Evolutionary conservation across 2,329 filamentous ascomycete species (phyloP).

Genomic region (Malbranchea cinnamomea): DNA sequence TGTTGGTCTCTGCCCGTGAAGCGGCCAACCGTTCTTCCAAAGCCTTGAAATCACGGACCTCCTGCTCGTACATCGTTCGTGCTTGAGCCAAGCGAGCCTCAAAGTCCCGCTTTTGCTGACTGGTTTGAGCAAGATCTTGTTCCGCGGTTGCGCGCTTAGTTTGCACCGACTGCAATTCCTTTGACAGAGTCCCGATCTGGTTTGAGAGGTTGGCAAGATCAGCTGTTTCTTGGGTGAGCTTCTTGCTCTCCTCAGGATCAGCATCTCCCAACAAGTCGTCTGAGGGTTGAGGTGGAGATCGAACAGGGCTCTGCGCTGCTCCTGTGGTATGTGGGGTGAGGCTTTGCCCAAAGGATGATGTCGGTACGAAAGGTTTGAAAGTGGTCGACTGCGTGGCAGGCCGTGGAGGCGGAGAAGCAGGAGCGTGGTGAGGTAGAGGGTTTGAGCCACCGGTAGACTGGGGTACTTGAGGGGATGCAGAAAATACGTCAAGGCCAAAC

Average conservation of each 20-base stretch:
- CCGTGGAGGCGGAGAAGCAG: slow-evolving; percentile 22
- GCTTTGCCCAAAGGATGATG: slow-evolving; percentile 79
- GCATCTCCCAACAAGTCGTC: slow-evolving; percentile 87
- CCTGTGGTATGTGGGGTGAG: slow-evolving; percentile 66
- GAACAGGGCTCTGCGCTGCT: slow-evolving; percentile 11
- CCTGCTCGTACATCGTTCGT: slow-evolving; percentile 78
- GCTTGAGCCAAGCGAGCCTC: slow-evolving; percentile 79
- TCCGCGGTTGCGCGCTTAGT: slow-evolving; percentile 65
- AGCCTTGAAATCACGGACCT: slow-evolving; percentile 70
- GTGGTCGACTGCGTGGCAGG: slow-evolving; percentile 30
- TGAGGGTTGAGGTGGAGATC: slow-evolving; percentile 38
- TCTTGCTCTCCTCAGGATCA: slow-evolving; percentile 77
- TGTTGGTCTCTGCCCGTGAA: slow-evolving; percentile 67
- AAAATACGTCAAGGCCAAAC: slow-evolving; percentile 72
- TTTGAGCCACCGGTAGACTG: slow-evolving; percentile 62
- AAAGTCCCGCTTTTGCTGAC: slow-evolving; percentile 80
- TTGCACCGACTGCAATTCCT: slow-evolving; percentile 88
- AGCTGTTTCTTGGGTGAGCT: slow-evolving; percentile 72
- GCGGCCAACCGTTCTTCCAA: slow-evolving; percentile 69
- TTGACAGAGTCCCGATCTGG: slow-evolving; percentile 78
- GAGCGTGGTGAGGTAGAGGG: slow-evolving; percentile 35
- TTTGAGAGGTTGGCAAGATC: slow-evolving; percentile 94
- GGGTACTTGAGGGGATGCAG: slow-evolving; percentile 43
- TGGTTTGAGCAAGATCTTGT: slow-evolving; percentile 66
- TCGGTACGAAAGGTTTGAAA: slow-evolving; percentile 86